Evolutionary conservation across 495 filamentous ascomycete species (phyloP).

Genomic region (Daldinia childiae): DNA sequence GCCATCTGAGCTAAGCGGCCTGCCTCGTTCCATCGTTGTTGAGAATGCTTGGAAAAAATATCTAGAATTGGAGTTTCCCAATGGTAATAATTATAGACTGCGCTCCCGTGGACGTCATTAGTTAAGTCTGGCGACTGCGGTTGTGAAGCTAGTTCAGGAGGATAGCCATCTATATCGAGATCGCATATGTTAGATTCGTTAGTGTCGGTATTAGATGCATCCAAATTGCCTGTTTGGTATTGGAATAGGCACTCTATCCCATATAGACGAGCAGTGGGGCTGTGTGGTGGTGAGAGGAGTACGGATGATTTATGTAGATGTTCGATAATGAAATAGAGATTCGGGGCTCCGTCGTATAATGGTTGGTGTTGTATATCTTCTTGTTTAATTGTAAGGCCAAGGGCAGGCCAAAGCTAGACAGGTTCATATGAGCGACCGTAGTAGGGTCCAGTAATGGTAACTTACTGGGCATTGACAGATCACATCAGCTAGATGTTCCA

Average conservation of each 20-base stretch:
- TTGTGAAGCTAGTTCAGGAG: background rate
- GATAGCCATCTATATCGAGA: background rate
- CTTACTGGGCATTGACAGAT: constrained; percentile 42
- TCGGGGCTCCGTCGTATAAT: constrained; percentile 38
- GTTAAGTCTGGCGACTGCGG: constrained; percentile 21
- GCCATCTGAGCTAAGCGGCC: constrained; percentile 47
- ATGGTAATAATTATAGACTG: background rate
- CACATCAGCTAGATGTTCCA: constrained; percentile 39
- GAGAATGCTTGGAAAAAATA: background rate
- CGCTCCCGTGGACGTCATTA: background rate
- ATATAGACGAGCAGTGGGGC: constrained; percentile 47
- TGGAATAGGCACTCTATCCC: constrained; percentile 45
- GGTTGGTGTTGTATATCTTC: constrained; percentile 37
- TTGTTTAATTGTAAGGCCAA: constrained; percentile 36
- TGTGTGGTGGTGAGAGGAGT: constrained; percentile 44
- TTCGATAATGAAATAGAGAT: constrained; percentile 45
- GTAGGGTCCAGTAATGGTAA: background rate
- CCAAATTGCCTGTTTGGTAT: constrained; percentile 13
- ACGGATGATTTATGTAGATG: constrained; percentile 44
- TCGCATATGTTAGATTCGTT: background rate
- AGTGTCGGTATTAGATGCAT: background rate
- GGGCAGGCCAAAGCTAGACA: constrained; percentile 38
- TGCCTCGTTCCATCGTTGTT: constrained; percentile 37
- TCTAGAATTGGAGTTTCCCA: background rate
- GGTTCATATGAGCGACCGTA: constrained; percentile 20